These are phyloP conservation scores for Alternaria panax DNA, from an alignment of 2,329 filamentous ascomycete genomes.

Conservation along the genomic window DNA sequence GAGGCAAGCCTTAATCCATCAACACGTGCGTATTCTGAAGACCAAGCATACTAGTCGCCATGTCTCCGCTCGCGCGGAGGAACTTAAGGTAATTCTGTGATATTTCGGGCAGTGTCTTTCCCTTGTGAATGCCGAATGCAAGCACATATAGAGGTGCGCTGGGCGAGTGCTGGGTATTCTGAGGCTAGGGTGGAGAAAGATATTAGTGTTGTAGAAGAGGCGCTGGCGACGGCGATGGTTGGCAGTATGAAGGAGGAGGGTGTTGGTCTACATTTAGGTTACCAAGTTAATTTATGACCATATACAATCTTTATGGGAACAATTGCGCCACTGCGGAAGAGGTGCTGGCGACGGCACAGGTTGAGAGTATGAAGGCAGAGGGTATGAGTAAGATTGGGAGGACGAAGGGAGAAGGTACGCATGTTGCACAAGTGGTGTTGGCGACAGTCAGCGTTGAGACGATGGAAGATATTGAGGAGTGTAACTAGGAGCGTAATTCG, in stretches of 20 bases:
- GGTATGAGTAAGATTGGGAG: not conserved
- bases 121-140: accelerated
- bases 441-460: no score
- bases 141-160: not conserved
- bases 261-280: no score
- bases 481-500: not conserved
- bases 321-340: not conserved
- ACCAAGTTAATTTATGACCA: no score
- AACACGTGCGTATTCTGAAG: no score
- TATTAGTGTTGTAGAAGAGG: not conserved
- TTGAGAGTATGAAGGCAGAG: not conserved
- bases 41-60: no score
- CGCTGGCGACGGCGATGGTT: not conserved
- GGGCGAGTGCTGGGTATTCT: accelerated
- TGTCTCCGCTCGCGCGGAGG: no score
- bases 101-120: no score
- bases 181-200: not conserved
- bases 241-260: not conserved
- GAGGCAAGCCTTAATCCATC: no score
- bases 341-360: not conserved
- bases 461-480: no score
- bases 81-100: no score
- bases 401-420: no score
- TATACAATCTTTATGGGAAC: no score
- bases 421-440: not conserved